Percentiles rank a stretch among this genome's conserved stretches.
These are phyloP conservation scores for Omphalea diandra DNA, from an alignment of 441 rosid genomes.

Conservation along the genomic window DNA sequence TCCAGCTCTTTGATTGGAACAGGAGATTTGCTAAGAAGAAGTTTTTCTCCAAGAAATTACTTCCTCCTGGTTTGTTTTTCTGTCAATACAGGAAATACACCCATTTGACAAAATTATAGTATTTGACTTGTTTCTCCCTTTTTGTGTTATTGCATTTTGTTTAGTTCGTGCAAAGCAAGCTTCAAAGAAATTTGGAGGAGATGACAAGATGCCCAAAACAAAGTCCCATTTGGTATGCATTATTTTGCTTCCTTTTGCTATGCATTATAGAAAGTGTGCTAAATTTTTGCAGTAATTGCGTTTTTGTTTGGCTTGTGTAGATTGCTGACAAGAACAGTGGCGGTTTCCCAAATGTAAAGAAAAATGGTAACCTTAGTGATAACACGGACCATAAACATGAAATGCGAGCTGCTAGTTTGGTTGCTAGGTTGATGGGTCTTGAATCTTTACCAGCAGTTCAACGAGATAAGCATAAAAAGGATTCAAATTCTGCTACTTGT, in stretches of 20 bases:
- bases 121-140: constrained; percentile 8
- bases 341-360: constrained; percentile 55
- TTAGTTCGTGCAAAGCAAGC: constrained; percentile 56
- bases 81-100: neutral
- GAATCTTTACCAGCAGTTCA: constrained; percentile 74
- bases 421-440: constrained; percentile 96
- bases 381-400: constrained; percentile 46
- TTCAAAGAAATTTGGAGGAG: constrained; percentile 61
- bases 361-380: constrained; percentile 30
- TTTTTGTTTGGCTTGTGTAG: constrained; percentile 36
- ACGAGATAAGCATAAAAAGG: constrained; percentile 53
- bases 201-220: constrained; percentile 81
- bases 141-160: constrained; percentile 12
- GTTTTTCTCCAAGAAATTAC: constrained; percentile 69
- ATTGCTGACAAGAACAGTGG: constrained; percentile 77
- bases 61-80: constrained; percentile 56
- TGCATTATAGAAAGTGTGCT: neutral
- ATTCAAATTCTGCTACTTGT: constrained; percentile 26
- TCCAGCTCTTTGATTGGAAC: constrained; percentile 89
- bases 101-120: neutral
- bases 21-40: constrained; percentile 75
- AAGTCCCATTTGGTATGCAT: constrained; percentile 56
- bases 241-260: constrained; percentile 8
- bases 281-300: neutral
- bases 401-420: constrained; percentile 69